Conservation (phyloP, 768 basidiomycete species). For the Cyclocybe aegerita region DNA sequence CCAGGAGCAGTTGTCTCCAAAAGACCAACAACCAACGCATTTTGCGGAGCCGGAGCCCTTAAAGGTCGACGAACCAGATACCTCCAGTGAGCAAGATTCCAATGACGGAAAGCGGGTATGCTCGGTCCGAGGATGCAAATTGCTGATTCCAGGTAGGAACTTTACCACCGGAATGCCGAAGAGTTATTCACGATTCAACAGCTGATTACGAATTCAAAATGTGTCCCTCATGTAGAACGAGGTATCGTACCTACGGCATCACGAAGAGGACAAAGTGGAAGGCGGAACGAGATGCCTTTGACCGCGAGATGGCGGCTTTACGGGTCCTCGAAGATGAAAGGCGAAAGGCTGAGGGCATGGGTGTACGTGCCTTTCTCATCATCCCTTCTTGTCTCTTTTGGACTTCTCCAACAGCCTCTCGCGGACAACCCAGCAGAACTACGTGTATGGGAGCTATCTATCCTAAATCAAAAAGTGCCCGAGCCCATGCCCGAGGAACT, state of each 20-base stretch:
- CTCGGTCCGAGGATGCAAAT: constrained; percentile 57
- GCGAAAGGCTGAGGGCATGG: constrained; percentile 32
- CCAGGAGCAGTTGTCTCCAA: not conserved
- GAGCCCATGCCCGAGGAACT: constrained; percentile 8
- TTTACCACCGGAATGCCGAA: constrained; percentile 21
- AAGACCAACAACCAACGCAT: not conserved
- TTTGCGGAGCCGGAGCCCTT: not conserved
- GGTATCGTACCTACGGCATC: constrained; percentile 51
- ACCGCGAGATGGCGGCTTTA: constrained; percentile 37
- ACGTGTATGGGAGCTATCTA: constrained; percentile 32
- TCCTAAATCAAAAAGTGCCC: constrained; percentile 30
- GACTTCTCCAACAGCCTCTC: constrained; percentile 26
- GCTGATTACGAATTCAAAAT: constrained; percentile 38
- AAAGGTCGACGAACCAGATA: not conserved
- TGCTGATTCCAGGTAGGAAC: constrained; percentile 36
- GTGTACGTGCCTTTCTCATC: constrained; percentile 25
- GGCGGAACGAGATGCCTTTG: constrained; percentile 40
- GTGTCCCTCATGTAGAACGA: constrained; percentile 45
- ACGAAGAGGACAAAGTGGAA: constrained; percentile 58
- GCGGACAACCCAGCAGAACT: constrained; percentile 33
- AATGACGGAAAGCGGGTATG: constrained; percentile 33
- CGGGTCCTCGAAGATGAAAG: constrained; percentile 38
- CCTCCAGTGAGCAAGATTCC: not conserved
- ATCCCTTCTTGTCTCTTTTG: not conserved
- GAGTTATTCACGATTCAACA: constrained; percentile 7